A percentile compares a stretch with the other conserved stretches of the same genome.
These are phyloP conservation scores for Micractinium sp. DNA, from an alignment of 139 green algal species.

Conservation along the genomic window DNA sequence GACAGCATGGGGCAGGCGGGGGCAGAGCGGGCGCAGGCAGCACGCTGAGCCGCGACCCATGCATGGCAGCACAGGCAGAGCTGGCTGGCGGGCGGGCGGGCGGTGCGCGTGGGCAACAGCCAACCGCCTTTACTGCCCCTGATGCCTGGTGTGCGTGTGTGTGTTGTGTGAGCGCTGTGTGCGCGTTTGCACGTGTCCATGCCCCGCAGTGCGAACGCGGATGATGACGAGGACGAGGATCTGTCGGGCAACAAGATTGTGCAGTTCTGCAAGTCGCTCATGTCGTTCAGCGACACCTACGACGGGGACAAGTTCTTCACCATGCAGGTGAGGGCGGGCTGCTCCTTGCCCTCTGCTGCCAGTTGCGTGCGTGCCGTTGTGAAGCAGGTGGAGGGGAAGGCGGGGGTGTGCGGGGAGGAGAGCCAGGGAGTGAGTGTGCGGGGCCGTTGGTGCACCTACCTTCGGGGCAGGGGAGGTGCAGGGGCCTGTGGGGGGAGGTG, in stretches of 20 bases:
- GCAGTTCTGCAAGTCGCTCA: conserved; percentile 69
- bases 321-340: conserved; percentile 2
- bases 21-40: neutral
- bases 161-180: neutral
- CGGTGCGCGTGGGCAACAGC: neutral
- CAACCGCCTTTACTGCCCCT: neutral
- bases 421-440: no score
- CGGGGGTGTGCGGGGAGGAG: neutral
- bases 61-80: no score
- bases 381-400: no score
- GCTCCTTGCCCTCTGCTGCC: neutral
- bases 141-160: neutral
- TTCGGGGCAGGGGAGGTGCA: no score
- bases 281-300: conserved; percentile 81
- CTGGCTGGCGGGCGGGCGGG: no score
- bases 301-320: conserved; percentile 95
- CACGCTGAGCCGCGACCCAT: neutral
- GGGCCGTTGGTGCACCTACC: no score
- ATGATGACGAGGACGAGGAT: conserved; percentile 82
- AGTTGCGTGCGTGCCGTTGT: neutral
- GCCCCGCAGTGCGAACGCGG: neutral
- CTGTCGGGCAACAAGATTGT: conserved; percentile 84
- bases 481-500: no score
- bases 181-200: neutral
- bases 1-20: no score